Percentiles rank a stretch among this genome's conserved stretches.
Evolutionary conservation across 306 rosid species (phyloP).

Genomic region (Potentilla sterilis): DNA sequence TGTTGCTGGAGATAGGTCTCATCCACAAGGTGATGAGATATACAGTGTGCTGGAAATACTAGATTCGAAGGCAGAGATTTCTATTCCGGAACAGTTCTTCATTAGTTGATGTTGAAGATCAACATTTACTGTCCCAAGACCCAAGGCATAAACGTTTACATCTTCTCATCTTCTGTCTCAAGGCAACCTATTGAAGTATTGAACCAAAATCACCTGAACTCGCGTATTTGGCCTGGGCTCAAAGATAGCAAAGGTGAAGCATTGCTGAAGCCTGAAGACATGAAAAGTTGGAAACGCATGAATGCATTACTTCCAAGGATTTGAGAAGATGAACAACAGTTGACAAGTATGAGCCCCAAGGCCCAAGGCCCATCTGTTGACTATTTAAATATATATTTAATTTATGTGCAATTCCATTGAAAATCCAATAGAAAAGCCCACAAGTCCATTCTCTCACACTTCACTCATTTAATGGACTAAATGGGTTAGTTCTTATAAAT

Average conservation of each 20-base stretch:
- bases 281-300: neutral
- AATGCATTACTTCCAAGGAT: neutral
- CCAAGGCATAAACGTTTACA: neutral
- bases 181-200: neutral
- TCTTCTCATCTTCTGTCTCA: neutral
- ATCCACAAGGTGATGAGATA: slow-evolving; percentile 53
- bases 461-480: too few relatives aligned
- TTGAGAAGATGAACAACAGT: neutral
- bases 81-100: slow-evolving; percentile 29
- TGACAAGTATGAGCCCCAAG: neutral
- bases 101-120: slow-evolving; percentile 37
- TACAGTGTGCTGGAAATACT: slow-evolving; percentile 48
- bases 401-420: too few relatives aligned
- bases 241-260: neutral
- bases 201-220: neutral
- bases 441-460: too few relatives aligned
- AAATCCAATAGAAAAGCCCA: too few relatives aligned
- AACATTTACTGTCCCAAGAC: slow-evolving; percentile 13
- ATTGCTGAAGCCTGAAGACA: neutral
- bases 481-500: too few relatives aligned
- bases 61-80: slow-evolving; percentile 35
- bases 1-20: slow-evolving; percentile 62
- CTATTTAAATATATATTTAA: too few relatives aligned
- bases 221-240: neutral
- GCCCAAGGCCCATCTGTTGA: too few relatives aligned